Evolutionary conservation across 73 alveolate genomes (phyloP).

Genomic region (Strombidium stylifer): DNA sequence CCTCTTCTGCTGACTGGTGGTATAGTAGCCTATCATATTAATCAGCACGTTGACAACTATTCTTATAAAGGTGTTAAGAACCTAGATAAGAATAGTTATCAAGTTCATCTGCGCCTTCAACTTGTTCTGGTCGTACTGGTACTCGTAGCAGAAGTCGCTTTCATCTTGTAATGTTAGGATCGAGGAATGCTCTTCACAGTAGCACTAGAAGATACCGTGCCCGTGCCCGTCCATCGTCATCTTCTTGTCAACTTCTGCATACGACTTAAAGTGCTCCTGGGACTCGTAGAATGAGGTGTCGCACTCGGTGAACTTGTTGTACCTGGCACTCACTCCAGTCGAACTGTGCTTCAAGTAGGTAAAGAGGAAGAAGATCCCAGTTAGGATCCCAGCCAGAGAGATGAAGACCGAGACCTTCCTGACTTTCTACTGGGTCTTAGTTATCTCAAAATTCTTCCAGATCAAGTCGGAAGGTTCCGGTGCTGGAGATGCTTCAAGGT

Average conservation of each 20-base stretch:
- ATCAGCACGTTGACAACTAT: slow-evolving; percentile 14
- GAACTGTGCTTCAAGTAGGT: slow-evolving; percentile 12
- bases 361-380: slow-evolving; percentile 7
- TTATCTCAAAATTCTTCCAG: slow-evolving; percentile 35
- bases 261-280: background rate
- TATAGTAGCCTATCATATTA: slow-evolving; percentile 30
- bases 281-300: background rate
- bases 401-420: background rate
- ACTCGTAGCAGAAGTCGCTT: slow-evolving; percentile 13
- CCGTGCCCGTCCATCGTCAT: slow-evolving; percentile 1
- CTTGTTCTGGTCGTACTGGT: slow-evolving; percentile 1
- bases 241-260: slow-evolving; percentile 13
- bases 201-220: background rate
- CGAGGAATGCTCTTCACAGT: background rate
- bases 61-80: slow-evolving; percentile 30
- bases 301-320: background rate
- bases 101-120: background rate
- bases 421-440: background rate
- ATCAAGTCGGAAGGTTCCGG: slow-evolving; percentile 47
- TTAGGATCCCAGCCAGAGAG: background rate
- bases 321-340: background rate
- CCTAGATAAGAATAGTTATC: slow-evolving; percentile 19
- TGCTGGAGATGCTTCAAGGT: too few species aligned
- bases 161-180: background rate
- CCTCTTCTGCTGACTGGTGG: slow-evolving; percentile 6